Percentiles rank a stretch among this genome's conserved stretches.
These are phyloP conservation scores for Candida tetrigidarum DNA, from an alignment of 1,139 yeast species.

Conservation along the genomic window DNA sequence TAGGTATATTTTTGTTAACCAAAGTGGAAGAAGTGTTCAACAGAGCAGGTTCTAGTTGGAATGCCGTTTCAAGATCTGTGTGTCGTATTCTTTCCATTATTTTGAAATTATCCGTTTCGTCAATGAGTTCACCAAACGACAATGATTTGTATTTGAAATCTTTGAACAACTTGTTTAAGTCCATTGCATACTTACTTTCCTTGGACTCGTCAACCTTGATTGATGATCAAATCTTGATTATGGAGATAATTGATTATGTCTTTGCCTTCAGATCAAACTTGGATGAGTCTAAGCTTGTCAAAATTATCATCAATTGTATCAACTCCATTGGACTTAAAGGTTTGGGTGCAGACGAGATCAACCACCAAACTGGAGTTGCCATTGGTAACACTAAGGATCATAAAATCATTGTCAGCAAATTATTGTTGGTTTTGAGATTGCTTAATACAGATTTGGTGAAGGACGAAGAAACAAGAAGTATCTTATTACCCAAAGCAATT, in stretches of 20 bases:
- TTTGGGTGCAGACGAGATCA: constrained; percentile 47
- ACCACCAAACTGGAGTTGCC: constrained; percentile 20
- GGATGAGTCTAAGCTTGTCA: constrained; percentile 42
- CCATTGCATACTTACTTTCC: constrained; percentile 52
- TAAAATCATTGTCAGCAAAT: constrained; percentile 57
- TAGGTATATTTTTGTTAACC: constrained; percentile 55
- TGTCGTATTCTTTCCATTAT: constrained; percentile 62
- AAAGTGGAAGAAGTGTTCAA: constrained; percentile 51
- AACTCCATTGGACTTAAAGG: constrained; percentile 60
- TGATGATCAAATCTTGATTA: constrained; percentile 60
- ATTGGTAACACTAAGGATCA: constrained; percentile 48
- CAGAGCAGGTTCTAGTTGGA: constrained; percentile 61
- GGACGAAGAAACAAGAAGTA: constrained; percentile 38
- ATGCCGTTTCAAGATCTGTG: constrained; percentile 61
- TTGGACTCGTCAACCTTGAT: constrained; percentile 51
- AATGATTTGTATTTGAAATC: constrained; percentile 36
- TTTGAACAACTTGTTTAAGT: constrained; percentile 36
- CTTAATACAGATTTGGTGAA: constrained; percentile 52
- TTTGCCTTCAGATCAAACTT: constrained; percentile 45
- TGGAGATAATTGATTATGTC: constrained; percentile 62
- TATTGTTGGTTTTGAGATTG: constrained; percentile 62
- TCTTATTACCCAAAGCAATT: constrained; percentile 54
- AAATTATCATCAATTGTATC: constrained; percentile 45
- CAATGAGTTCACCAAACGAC: constrained; percentile 26
- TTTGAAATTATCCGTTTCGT: constrained; percentile 42